These are phyloP conservation scores for Fusarium siculi DNA, from an alignment of 2,329 filamentous ascomycete species.

Conservation along the genomic window DNA sequence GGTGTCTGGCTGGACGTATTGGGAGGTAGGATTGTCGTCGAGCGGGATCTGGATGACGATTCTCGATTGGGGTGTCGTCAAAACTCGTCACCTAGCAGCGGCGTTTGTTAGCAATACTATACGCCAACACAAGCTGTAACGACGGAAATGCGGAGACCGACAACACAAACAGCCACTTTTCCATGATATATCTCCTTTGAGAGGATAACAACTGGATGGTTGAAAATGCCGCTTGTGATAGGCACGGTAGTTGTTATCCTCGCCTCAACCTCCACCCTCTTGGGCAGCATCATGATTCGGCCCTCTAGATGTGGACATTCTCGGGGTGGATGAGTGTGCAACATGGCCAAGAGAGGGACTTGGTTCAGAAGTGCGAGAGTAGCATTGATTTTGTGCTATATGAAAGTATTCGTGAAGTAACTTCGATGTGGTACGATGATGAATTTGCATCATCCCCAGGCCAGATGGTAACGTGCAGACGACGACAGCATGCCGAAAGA, in stretches of 20 bases:
- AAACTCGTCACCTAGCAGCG: background rate
- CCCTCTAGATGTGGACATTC: background rate
- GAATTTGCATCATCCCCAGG: background rate
- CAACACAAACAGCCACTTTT: background rate
- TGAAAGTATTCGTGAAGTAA: background rate
- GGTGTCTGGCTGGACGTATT: background rate
- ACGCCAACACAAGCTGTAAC: background rate
- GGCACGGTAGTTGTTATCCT: background rate
- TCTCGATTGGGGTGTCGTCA: background rate
- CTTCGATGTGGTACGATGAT: background rate
- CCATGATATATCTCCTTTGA: background rate
- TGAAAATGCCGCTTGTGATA: background rate
- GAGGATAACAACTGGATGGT: background rate
- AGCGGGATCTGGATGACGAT: background rate
- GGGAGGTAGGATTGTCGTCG: background rate
- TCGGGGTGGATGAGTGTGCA: background rate
- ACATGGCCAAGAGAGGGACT: background rate
- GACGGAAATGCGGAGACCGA: accelerated
- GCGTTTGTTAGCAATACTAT: background rate
- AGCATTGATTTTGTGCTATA: background rate
- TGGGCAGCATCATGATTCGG: background rate
- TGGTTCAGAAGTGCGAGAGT: background rate
- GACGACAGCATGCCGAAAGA: background rate
- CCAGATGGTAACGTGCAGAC: accelerated
- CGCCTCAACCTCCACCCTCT: background rate